Percentiles rank a stretch among this genome's conserved stretches.
Conservation (phyloP, 345 rosid genomes). For the Eucalyptus caleyi region DNA sequence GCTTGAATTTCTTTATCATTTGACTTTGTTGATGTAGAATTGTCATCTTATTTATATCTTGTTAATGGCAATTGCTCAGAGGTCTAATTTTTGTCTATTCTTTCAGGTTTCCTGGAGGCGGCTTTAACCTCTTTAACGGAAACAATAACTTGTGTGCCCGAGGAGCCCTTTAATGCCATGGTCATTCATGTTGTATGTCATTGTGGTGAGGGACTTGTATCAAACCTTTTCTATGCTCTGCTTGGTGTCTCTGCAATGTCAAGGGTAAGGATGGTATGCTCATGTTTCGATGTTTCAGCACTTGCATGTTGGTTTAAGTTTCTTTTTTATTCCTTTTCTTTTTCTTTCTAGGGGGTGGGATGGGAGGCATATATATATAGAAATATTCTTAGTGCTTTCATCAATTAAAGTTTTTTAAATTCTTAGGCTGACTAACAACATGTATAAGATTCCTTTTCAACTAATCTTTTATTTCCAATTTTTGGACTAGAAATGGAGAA, state of each 20-base stretch:
- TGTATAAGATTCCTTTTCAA: neutral
- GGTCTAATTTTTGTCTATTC: neutral
- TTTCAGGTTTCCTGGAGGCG: constrained; percentile 76
- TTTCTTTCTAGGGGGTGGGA: neutral
- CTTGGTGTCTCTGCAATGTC: constrained; percentile 98
- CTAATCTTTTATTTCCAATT: neutral
- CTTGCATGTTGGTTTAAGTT: neutral
- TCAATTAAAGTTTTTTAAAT: neutral
- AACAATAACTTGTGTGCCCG: constrained; percentile 33
- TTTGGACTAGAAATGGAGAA: neutral
- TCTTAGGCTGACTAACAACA: neutral
- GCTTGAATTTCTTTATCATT: neutral
- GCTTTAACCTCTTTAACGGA: constrained; percentile 49
- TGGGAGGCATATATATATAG: neutral
- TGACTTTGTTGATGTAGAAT: neutral
- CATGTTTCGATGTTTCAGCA: neutral
- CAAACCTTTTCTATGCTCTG: constrained; percentile 82
- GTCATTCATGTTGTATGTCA: constrained; percentile 65
- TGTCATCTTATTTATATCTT: neutral
- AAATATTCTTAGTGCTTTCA: neutral
- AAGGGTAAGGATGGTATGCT: constrained; percentile 40
- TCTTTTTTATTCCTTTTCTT: neutral
- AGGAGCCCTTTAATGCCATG: constrained; percentile 57
- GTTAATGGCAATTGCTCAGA: neutral
- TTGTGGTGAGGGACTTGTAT: constrained; percentile 88